phyloP scores from a whole-genome alignment of 345 rosid species.

The Crucihimalaya himalaica region DNA sequence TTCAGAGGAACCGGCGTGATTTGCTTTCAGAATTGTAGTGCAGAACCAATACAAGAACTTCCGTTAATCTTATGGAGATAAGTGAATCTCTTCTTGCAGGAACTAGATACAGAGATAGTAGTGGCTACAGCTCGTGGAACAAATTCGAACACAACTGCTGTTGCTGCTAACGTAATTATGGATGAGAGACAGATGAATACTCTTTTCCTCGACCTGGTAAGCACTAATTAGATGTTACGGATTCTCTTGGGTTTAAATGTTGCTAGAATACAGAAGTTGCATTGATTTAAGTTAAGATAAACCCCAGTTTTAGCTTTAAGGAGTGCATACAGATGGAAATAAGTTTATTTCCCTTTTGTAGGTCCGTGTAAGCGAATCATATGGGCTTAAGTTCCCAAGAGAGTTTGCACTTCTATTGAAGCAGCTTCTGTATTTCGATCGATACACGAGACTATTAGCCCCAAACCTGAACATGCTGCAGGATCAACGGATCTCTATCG shows the following conservation, averaged over 20 bases:
- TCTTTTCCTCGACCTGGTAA: constrained; percentile 93
- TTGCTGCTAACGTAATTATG: constrained; percentile 81
- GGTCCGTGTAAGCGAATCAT: constrained; percentile 87
- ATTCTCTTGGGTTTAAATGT: constrained; percentile 6
- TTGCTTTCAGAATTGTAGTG: constrained; percentile 4
- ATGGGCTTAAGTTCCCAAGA: constrained; percentile 86
- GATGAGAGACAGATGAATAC: constrained; percentile 99
- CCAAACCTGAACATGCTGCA: constrained; percentile 95
- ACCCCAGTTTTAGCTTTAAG: background rate
- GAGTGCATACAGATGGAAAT: background rate
- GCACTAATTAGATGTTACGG: constrained; percentile 1
- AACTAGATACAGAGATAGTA: constrained; percentile 81
- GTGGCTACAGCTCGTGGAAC: constrained; percentile 83
- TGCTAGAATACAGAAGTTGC: background rate
- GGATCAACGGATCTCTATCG: constrained; percentile 87
- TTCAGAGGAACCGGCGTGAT: constrained; percentile 6
- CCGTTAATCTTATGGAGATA: constrained; percentile 13
- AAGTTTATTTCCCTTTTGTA: constrained; percentile 36
- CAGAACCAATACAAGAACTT: background rate
- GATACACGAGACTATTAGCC: constrained; percentile 88
- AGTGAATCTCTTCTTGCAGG: constrained; percentile 50
- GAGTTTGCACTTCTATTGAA: constrained; percentile 98
- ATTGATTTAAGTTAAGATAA: background rate
- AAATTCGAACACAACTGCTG: constrained; percentile 67
- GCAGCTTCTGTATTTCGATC: constrained; percentile 93